A percentile compares a stretch with the other conserved stretches of the same genome.
Evolutionary conservation across 495 filamentous ascomycete species (phyloP).

Genomic region (Xylaria longipes): DNA sequence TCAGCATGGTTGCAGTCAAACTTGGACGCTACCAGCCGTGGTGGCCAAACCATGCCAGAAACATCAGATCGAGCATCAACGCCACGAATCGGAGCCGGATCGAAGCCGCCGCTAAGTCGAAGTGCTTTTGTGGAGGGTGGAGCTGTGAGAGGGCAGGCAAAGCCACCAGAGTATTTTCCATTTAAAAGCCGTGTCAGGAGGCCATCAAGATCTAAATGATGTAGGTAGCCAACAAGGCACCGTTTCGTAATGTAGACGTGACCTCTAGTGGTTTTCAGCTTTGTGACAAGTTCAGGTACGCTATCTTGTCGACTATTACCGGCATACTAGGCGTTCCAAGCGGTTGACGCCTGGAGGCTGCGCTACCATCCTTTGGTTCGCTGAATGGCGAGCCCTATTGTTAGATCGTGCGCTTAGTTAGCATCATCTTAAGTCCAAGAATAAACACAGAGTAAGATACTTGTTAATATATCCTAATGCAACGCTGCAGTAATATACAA

Average conservation of each 20-base stretch:
- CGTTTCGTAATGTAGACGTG: not conserved
- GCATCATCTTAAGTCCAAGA: not conserved
- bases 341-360: not conserved
- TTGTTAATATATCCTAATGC: not conserved
- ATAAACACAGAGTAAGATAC: no score
- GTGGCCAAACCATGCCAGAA: not conserved
- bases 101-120: constrained; percentile 35
- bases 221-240: not conserved
- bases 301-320: no score
- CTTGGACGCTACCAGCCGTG: not conserved
- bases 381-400: not conserved
- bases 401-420: not conserved
- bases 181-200: constrained; percentile 19
- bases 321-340: not conserved
- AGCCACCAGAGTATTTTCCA: constrained; percentile 33
- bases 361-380: no score
- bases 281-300: not conserved
- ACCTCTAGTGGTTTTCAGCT: not conserved
- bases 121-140: constrained; percentile 30
- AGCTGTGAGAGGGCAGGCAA: not conserved
- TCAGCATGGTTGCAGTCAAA: not conserved
- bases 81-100: constrained; percentile 35
- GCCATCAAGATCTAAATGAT: not conserved
- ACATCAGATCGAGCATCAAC: constrained; percentile 10
- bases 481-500: not conserved